Percentiles rank a stretch among this genome's conserved stretches.
These are phyloP conservation scores for Carex kokanica DNA, from an alignment of 176 grass and related monocot species.

Conservation along the genomic window DNA sequence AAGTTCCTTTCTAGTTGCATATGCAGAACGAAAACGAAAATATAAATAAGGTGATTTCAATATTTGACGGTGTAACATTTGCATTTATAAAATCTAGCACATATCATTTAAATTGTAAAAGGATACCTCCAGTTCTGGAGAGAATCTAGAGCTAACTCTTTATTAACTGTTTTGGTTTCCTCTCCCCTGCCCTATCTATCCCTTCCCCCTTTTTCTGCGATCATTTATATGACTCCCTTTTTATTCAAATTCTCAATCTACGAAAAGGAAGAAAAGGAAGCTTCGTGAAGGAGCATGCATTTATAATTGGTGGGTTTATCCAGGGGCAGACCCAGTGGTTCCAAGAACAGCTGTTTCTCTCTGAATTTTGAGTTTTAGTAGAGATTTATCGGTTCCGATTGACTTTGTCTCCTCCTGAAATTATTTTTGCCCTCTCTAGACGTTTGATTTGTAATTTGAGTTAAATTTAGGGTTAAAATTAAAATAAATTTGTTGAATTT, in stretches of 20 bases:
- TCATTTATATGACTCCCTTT: not conserved
- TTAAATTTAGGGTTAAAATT: too few relatives aligned
- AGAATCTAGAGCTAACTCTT: not conserved
- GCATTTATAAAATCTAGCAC: not conserved
- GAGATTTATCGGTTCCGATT: too few relatives aligned
- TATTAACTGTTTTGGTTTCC: slow-evolving; percentile 26
- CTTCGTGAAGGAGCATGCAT: not conserved
- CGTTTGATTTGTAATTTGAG: too few relatives aligned
- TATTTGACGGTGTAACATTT: not conserved
- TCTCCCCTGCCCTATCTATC: not conserved
- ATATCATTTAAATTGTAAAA: not conserved
- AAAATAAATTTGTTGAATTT: too few relatives aligned
- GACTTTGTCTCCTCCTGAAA: too few relatives aligned
- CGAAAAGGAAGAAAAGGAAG: not conserved
- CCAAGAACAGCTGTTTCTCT: too few relatives aligned
- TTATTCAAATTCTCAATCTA: not conserved
- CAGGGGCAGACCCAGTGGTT: too few relatives aligned
- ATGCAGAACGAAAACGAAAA: too few relatives aligned
- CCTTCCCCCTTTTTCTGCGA: not conserved
- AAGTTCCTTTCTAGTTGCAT: not conserved
- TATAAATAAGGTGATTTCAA: too few relatives aligned
- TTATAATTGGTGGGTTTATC: not conserved
- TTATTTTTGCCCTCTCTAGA: too few relatives aligned
- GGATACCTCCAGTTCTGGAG: not conserved
- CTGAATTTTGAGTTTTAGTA: too few relatives aligned